Percentiles rank a stretch among this genome's conserved stretches.
Evolutionary conservation across 768 basidiomycete genomes (phyloP).

Genomic region (Tubosaeta brunneosetosa): DNA sequence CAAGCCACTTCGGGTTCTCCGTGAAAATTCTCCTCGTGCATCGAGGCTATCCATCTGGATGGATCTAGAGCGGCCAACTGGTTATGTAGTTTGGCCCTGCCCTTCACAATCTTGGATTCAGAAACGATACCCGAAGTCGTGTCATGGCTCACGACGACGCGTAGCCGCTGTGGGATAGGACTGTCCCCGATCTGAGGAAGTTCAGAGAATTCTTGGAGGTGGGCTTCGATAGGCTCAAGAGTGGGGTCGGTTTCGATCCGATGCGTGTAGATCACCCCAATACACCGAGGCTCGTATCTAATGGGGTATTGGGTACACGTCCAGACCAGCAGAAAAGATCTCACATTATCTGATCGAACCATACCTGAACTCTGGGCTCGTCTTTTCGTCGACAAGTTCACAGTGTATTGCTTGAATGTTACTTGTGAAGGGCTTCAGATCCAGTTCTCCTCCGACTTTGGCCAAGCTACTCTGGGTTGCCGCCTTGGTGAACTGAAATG

Average conservation of each 20-base stretch:
- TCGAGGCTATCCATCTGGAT: background rate
- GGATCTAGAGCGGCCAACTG: background rate
- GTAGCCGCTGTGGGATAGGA: background rate
- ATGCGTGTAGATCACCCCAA: slow-evolving; percentile 17
- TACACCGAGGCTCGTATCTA: slow-evolving; percentile 4
- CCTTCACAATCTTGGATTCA: background rate
- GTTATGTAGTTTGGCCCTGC: background rate
- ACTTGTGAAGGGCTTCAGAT: slow-evolving; percentile 1
- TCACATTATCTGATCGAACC: slow-evolving; percentile 3
- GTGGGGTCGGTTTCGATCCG: slow-evolving; percentile 15
- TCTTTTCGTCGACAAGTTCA: slow-evolving; percentile 9
- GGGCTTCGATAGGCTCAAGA: background rate
- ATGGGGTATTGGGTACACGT: background rate
- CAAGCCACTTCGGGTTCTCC: slow-evolving; percentile 13
- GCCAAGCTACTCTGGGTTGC: slow-evolving; percentile 4
- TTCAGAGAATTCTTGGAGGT: slow-evolving; percentile 5
- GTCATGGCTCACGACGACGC: slow-evolving; percentile 12
- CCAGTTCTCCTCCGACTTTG: background rate
- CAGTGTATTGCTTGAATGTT: slow-evolving; percentile 10
- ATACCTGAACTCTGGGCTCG: background rate
- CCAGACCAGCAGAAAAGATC: background rate
- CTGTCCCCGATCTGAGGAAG: too few species aligned
- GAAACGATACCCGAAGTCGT: background rate
- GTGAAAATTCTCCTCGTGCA: slow-evolving; percentile 4
- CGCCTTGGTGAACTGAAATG: slow-evolving; percentile 9